Base-by-base conservation (phyloP, 2,329 filamentous ascomycete genomes). In the Tolypocladium inflatum region DNA sequence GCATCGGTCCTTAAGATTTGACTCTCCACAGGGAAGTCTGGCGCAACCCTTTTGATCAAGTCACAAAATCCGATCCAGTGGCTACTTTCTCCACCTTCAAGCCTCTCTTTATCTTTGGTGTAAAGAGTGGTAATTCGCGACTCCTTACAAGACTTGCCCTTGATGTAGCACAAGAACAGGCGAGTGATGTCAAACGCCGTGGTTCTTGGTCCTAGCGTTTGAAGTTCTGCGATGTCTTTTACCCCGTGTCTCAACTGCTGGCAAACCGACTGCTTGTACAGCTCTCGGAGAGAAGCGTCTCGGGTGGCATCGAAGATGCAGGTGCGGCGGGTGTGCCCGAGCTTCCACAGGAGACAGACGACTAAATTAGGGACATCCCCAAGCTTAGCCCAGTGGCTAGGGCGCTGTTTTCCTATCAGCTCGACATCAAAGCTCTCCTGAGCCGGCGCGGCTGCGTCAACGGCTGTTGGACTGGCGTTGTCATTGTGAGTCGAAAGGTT, bases 11-110 rank as follows among this genome's bases (percentile, higher is more conserved):
- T 64, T 58, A 66, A 70, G 17, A 75, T 73, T 38, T 72, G 68
- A 37, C 65, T 69, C 11, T 69, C 66, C 19, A 69, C 61, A 0
- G 72, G 72, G 43, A 73, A 74, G 0, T 59, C 23, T 4, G 67
- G 58, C 10, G 62, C 63, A 38, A 67, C 62, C 8, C 58, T 55
- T 2, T 54, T 60, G 8, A 75, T 54, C 23, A 74, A 72, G 1
- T 53, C 58, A 35, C 65, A 67, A 42, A 72, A 67, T 19, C 58
- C 26, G 4, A 57, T 54, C 55, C 66, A 68, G 5, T 59, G 64
- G 21, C 52, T 54, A 19, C 15, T 23, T 7, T 63, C 56, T 33
- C 56, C 41, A 38, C 39, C 50, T 35, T 53, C 23, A 33, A 66
- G 54, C 41, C 58, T 65, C 10, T 60, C 61, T 4, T 58, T 63